phyloP scores from a whole-genome alignment of 2,329 filamentous ascomycete genomes.

The Pyrenochaeta sp. region DNA sequence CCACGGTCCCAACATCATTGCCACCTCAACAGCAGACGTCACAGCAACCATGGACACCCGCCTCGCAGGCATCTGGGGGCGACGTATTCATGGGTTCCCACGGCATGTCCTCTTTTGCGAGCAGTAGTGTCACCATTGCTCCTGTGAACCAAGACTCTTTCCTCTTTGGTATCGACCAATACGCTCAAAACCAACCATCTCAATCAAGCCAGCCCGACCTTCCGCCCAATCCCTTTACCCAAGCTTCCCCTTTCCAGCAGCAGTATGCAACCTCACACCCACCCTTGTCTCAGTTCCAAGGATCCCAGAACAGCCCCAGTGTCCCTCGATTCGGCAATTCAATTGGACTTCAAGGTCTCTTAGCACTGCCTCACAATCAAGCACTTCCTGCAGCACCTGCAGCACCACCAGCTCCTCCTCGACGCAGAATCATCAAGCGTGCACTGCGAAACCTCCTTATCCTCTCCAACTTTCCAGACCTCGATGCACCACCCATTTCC shows the following conservation, averaged over 20 bases:
- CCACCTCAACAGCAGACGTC: constrained; percentile 22
- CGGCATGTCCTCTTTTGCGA: constrained; percentile 32
- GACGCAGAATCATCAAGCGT: constrained; percentile 53
- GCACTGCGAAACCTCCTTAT: constrained; percentile 66
- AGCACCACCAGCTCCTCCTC: constrained; percentile 27
- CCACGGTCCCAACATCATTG: constrained; percentile 21
- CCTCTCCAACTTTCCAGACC: constrained; percentile 54
- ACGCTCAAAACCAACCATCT: constrained; percentile 28
- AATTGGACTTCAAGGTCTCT: constrained; percentile 27
- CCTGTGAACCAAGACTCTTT: constrained; percentile 44
- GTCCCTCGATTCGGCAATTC: constrained; percentile 18
- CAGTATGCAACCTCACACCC: constrained; percentile 29
- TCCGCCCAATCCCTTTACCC: constrained; percentile 35
- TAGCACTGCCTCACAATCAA: constrained; percentile 32
- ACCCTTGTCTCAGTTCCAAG: constrained; percentile 32
- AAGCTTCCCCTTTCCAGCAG: constrained; percentile 22
- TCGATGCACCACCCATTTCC: constrained; percentile 49
- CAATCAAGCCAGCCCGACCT: constrained; percentile 23
- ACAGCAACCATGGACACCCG: constrained; percentile 27
- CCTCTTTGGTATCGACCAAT: constrained; percentile 49
- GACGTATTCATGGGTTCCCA: constrained; percentile 35
- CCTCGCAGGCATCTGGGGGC: constrained; percentile 29
- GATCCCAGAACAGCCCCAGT: constrained; percentile 40
- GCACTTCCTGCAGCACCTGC: constrained; percentile 15
- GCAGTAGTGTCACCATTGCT: constrained; percentile 43